Evolutionary conservation across 805 yeast genomes (phyloP), one percentile per base, ranked within the genome.

Genomic region (Myxozyma nipponensis): DNA sequence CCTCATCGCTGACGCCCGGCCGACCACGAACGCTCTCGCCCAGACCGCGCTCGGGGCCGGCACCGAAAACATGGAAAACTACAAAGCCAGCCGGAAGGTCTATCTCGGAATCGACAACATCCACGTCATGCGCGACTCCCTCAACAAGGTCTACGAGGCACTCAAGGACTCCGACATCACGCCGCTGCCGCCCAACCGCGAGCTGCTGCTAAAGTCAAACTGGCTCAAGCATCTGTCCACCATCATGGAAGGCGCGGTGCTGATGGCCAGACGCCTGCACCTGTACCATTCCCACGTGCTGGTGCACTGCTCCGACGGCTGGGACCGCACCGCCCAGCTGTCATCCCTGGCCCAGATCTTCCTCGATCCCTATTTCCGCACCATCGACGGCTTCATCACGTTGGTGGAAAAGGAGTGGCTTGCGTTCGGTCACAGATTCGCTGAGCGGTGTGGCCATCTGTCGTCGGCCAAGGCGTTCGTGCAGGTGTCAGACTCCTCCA

Each of bases 31-130:
- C 67, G 98, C 98, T 5, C 78, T 89, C 78, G 98, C 96, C 0
- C 98, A 93, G 62, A 86, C 87, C 41, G 98, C 98, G 0, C 69
- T 93, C 15, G 98, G 98, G 10, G 98, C 97, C n/a, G 98, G 98
- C 0, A 84, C 96, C 0, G 98, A 93, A 64, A 84, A 79, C 58
- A 86, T 89, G 75, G 97, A 91, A 50, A 80, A 88, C 63, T 91
- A 93, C 69, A 76, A 13, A 28, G 32, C 32, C 13, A 28, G 32
- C 13, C 7, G 77, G 54, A 83, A 88, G 63, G 75, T 86, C 18
- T 93, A 86, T 62, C 73, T 93, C 54, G 95, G 95, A 35, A 88
- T 93, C 39, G 98, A 93, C 63, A 93, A 93, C 65, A 88, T 93
- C 56, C 98, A 93, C 68, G 95, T 86, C 1, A 88, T 93, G 87